Evolutionary conservation across 2,329 filamentous ascomycete genomes (phyloP), one percentile per base, ranked within the genome.

Genomic region (Mycosphaerella sp.): DNA sequence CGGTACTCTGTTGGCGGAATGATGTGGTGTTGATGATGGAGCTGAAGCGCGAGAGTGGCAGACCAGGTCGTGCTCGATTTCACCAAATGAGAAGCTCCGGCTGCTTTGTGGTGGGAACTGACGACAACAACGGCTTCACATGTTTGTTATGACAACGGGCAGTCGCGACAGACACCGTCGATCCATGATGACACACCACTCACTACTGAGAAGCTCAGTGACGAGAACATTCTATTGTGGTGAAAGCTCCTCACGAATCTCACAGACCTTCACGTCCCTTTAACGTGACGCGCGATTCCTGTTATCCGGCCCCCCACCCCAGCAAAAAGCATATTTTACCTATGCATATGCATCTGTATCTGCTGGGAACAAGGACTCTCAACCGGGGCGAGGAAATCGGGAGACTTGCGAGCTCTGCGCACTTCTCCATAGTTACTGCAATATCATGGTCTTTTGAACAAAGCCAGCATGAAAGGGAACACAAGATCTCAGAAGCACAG

Each of bases 211-310:
- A 21, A 21, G 11, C 8, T 44, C 41, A 44, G 6, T 4, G n/a
- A 11, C 40, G 21, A 45, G 12, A n/a, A 4, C 6, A 17, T 4
- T 12, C 4, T 2, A 17, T 39, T 23, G 32, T 21, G 26, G 21
- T 21, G 26, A 29, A 29, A 29, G 26, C 26, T 29, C 5, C 1
- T 29, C 1, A 29, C 5, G 34, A 12, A 1, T 17, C 38, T 39
- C 47, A 34, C 47, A 31, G 17, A 50, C 7, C 32, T 51, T 51
- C 48, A 45, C 41, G 48, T 51, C 17, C 31, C 14, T 51, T 17
- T 8, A 45, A 17, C 41, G 40, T 41, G 48, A 12, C 2, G 29
- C 40, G 32, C 39, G 31, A 50, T 26, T 3, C 34, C 32, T 45
- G 48, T 17, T 45, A 51, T 51, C 45, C 26, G 48, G 40, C 12